Evolutionary conservation across 192 early-diverging fungal genomes (phyloP), one percentile per base, ranked within the genome.

Genomic region (Entomortierella chlamydospora): DNA sequence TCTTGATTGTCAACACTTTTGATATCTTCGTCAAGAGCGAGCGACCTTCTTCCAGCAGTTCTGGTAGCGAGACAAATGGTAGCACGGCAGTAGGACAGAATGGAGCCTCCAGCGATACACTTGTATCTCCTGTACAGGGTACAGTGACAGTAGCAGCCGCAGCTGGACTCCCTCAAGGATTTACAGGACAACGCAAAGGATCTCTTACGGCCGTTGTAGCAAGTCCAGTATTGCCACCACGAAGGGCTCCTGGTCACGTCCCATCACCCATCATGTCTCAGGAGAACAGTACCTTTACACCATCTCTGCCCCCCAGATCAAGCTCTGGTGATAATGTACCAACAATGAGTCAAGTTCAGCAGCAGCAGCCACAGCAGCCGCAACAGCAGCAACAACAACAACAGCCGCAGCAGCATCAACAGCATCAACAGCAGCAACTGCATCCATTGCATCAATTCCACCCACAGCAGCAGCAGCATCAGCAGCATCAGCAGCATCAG

Each of bases 1-100:
- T 89, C 61, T 72, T 93, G 57, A 90, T 95, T 56, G 66, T 83
- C 51, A 83, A 92, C 63, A 83, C 86, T 6, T 60, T 39, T 0
- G 26, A 70, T 23, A 56, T 84, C 18, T 81, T 81, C 50, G 51
- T 51, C 29, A 31, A 51, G 5, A 34, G 45, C 54, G 50, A 61
- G 57, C 49, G 58, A 28, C 43, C 70, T 13, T 64, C 68, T 12
- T 29, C 28, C 25, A 53, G 58, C 43, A 60, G 70, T 51, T 6
- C 31, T 22, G 47, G 9, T 30, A 55, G 41, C 23, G 54, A 51
- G 20, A 57, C 5, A 4, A 37, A 37, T 37, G 34, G 20, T n/a
- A 29, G 28, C 10, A 2, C 54, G 54, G 25, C 26, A 13, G 25
- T 3, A 12, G 28, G 52, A 4, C 9, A 13, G 7, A 54, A 54